phyloP scores from a whole-genome alignment of 306 rosid genomes.

The Parietaria judaica region DNA sequence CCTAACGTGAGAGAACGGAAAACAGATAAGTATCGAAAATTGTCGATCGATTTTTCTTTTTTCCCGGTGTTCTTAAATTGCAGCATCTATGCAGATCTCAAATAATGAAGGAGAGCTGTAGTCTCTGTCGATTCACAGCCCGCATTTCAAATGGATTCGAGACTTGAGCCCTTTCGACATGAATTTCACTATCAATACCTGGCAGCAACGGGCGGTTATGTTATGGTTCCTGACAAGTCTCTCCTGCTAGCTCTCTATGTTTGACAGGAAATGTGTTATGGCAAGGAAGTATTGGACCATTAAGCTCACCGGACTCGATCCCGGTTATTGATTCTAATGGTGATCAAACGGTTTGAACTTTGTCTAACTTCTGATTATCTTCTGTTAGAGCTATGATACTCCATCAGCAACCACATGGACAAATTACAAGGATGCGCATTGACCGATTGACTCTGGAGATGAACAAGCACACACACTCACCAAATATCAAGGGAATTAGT shows the following conservation, averaged over 20 bases:
- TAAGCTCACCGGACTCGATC: conserved; percentile 35
- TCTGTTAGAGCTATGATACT: no score
- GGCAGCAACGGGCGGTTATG: conserved; percentile 75
- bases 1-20: no score
- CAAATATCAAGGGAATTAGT: no score
- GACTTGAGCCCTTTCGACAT: conserved; percentile 64
- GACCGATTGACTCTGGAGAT: no score
- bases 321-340: conserved; percentile 80
- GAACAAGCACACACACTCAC: no score
- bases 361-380: neutral
- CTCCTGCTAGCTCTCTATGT: conserved; percentile 64
- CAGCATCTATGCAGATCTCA: conserved; percentile 41
- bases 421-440: no score
- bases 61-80: neutral
- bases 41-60: no score
- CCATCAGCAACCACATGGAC: no score
- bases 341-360: conserved; percentile 1
- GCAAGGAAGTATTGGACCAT: conserved; percentile 69
- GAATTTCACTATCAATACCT: conserved; percentile 42
- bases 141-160: conserved; percentile 56
- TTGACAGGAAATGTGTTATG: conserved; percentile 55
- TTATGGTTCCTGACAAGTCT: conserved; percentile 46
- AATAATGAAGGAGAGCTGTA: conserved; percentile 66
- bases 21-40: no score
- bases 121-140: conserved; percentile 46